Evolutionary conservation across 768 basidiomycete species (phyloP).

Genomic region (Tulasnella sp.): DNA sequence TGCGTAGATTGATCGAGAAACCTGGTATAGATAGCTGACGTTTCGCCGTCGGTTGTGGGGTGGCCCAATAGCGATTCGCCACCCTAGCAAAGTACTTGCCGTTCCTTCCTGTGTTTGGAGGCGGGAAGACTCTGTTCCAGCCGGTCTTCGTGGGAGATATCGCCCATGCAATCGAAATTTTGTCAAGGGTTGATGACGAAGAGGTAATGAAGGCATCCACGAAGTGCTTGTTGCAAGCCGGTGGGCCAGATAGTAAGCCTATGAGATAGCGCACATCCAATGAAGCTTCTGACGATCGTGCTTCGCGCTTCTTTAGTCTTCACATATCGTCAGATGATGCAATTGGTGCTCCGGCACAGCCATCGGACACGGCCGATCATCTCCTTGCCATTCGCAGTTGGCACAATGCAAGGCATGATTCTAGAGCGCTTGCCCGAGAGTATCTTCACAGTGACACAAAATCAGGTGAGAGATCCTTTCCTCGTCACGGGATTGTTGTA

Average conservation of each 20-base stretch:
- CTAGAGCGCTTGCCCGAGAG: slow-evolving; percentile 53
- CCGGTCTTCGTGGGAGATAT: slow-evolving; percentile 65
- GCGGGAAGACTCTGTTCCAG: slow-evolving; percentile 55
- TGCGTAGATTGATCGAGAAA: slow-evolving; percentile 25
- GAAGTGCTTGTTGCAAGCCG: slow-evolving; percentile 35
- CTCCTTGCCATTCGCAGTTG: slow-evolving; percentile 51
- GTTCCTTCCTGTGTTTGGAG: slow-evolving; percentile 65
- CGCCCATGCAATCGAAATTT: slow-evolving; percentile 47
- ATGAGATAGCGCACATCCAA: not conserved
- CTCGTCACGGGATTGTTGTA: not conserved
- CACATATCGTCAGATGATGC: slow-evolving; percentile 57
- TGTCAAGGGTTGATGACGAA: slow-evolving; percentile 35
- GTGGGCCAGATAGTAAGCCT: slow-evolving; percentile 41
- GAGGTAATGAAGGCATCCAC: slow-evolving; percentile 27
- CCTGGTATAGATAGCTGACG: not conserved
- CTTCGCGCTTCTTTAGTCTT: slow-evolving; percentile 35
- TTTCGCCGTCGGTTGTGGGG: not conserved
- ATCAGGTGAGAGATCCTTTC: slow-evolving; percentile 39
- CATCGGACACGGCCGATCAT: slow-evolving; percentile 45
- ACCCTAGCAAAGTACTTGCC: slow-evolving; percentile 48
- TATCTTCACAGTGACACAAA: slow-evolving; percentile 56
- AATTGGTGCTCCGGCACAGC: slow-evolving; percentile 46
- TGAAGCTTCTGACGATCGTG: not conserved
- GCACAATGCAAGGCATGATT: slow-evolving; percentile 51
- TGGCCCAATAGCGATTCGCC: slow-evolving; percentile 49